A percentile compares a stretch with the other conserved stretches of the same genome.
Conservation (phyloP, 805 yeast genomes). For the Saccharomycopsis sp. region DNA sequence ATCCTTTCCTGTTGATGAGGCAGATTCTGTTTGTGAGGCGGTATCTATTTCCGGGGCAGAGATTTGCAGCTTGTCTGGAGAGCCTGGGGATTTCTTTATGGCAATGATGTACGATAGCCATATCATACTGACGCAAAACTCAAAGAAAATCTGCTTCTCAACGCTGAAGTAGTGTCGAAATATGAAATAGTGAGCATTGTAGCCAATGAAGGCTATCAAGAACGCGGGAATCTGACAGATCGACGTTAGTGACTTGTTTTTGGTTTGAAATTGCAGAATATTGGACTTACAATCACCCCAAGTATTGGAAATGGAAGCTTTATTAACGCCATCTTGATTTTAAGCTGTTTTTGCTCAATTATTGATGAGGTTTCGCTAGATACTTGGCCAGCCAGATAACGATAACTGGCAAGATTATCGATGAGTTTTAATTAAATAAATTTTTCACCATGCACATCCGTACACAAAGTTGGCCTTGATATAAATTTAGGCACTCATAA, state of each 20-base stretch:
- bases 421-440: too few species aligned
- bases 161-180: conserved; percentile 37
- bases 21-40: too few species aligned
- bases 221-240: conserved; percentile 50
- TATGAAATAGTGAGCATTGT: conserved; percentile 54
- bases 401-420: too few species aligned
- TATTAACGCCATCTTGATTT: neutral
- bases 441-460: too few species aligned
- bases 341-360: neutral
- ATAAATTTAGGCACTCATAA: too few species aligned
- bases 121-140: conserved; percentile 43
- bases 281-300: conserved; percentile 19
- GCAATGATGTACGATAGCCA: conserved; percentile 78
- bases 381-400: too few species aligned
- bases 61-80: conserved; percentile 31
- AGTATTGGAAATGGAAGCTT: conserved; percentile 18
- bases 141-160: conserved; percentile 39
- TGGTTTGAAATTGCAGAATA: neutral
- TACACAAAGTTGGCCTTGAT: too few species aligned
- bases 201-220: conserved; percentile 53
- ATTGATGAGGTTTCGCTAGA: too few species aligned
- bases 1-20: too few species aligned
- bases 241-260: neutral
- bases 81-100: conserved; percentile 59
- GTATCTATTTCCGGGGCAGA: too few species aligned